phyloP scores from a whole-genome alignment of 345 rosid species.

The Balakata baccata region DNA sequence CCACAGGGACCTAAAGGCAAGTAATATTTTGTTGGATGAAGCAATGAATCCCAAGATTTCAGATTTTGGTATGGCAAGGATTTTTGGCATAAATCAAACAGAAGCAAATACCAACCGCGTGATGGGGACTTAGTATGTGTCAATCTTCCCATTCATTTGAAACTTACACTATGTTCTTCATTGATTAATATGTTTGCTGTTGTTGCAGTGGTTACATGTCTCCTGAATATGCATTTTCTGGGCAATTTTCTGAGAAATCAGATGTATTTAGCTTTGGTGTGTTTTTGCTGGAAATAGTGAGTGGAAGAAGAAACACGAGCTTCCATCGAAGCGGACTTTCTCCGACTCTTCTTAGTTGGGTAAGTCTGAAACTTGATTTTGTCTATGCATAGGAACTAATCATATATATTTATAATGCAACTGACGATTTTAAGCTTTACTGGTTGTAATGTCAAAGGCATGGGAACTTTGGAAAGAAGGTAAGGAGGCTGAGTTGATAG shows the following conservation, averaged over 20 bases:
- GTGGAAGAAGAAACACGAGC: conserved; percentile 9
- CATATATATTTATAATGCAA: neutral
- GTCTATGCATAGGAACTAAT: neutral
- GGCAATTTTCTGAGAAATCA: conserved; percentile 15
- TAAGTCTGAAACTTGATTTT: neutral
- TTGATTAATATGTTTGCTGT: neutral
- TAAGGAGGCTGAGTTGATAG: conserved; percentile 2
- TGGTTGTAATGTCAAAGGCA: neutral
- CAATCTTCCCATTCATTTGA: neutral
- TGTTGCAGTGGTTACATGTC: conserved; percentile 18
- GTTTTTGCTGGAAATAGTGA: conserved; percentile 10
- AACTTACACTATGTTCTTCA: neutral
- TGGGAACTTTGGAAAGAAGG: conserved; percentile 15
- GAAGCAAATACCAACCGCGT: conserved; percentile 15
- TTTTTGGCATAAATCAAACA: conserved; percentile 8
- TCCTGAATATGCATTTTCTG: conserved; percentile 18
- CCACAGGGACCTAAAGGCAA: conserved; percentile 16
- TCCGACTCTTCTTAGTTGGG: conserved; percentile 2
- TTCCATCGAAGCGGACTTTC: conserved; percentile 12
- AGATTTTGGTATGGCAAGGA: conserved; percentile 18
- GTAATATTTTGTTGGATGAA: conserved; percentile 14
- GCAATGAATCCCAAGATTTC: conserved; percentile 18
- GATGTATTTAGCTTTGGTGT: conserved; percentile 20
- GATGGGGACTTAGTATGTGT: conserved; percentile 7
- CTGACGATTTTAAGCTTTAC: neutral